phyloP scores from a whole-genome alignment of 2,329 filamentous ascomycete species.

The Cercospora citrullina region DNA sequence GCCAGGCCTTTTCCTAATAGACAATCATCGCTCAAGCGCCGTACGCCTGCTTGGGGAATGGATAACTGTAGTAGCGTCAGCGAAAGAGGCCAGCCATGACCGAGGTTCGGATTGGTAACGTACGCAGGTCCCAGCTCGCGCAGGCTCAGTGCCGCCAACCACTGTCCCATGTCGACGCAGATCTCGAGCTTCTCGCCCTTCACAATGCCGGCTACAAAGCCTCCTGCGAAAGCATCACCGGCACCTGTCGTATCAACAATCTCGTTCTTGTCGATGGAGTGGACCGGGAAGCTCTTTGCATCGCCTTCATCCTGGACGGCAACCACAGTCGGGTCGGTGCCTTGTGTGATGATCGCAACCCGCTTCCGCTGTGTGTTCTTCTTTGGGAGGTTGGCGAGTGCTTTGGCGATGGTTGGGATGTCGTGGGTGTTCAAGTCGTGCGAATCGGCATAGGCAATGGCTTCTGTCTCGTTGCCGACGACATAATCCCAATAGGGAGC shows the following conservation, averaged over 20 bases:
- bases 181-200: constrained; percentile 77
- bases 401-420: constrained; percentile 79
- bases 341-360: constrained; percentile 90
- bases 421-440: constrained; percentile 73
- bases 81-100: neutral
- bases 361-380: constrained; percentile 82
- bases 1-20: constrained; percentile 13
- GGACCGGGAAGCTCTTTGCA: constrained; percentile 77
- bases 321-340: constrained; percentile 85
- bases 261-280: constrained; percentile 70
- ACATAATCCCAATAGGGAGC: constrained; percentile 93
- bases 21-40: constrained; percentile 23
- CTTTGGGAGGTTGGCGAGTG: constrained; percentile 87
- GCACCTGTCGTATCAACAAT: constrained; percentile 98
- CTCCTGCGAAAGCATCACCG: constrained; percentile 92
- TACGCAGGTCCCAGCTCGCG: constrained; percentile 95
- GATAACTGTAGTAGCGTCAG: constrained; percentile 35
- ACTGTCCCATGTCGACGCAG: constrained; percentile 88
- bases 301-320: constrained; percentile 61
- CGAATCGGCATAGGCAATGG: constrained; percentile 78
- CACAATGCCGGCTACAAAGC: constrained; percentile 86
- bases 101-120: constrained; percentile 47
- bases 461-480: constrained; percentile 96
- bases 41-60: constrained; percentile 43
- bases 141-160: constrained; percentile 91